These are phyloP conservation scores for Penicillium cataractarum DNA, from an alignment of 495 filamentous ascomycete species.

Conservation along the genomic window DNA sequence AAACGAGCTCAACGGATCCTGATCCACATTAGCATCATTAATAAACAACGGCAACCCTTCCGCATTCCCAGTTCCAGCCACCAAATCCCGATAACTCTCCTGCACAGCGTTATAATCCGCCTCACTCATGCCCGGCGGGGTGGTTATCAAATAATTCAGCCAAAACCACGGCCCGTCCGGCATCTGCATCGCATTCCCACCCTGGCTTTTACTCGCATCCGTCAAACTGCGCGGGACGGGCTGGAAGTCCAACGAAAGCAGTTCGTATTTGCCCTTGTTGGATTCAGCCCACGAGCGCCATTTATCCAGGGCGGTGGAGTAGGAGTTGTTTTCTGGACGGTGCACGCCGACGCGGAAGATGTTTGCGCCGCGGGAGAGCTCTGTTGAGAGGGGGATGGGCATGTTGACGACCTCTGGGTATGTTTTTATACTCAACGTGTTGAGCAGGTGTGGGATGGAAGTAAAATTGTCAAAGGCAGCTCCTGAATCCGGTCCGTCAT, in stretches of 20 bases:
- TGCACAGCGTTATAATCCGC: conserved; percentile 34
- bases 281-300: conserved; percentile 35
- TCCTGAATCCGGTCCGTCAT: conserved; percentile 38
- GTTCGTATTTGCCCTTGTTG: conserved; percentile 35
- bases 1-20: conserved; percentile 37
- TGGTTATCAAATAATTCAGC: conserved; percentile 36
- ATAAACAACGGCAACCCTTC: conserved; percentile 38
- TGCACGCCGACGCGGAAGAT: conserved; percentile 42
- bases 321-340: conserved; percentile 28
- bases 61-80: conserved; percentile 28
- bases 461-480: conserved; percentile 36
- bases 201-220: conserved; percentile 39
- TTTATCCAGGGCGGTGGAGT: conserved; percentile 24
- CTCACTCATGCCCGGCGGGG: conserved; percentile 26
- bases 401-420: conserved; percentile 38
- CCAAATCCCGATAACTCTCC: conserved; percentile 37
- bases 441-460: conserved; percentile 28
- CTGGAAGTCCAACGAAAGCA: conserved; percentile 38
- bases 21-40: conserved; percentile 38
- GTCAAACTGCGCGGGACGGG: conserved; percentile 38
- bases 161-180: conserved; percentile 42
- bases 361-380: conserved; percentile 34
- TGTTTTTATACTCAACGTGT: conserved; percentile 30
- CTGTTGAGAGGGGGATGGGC: conserved; percentile 32
- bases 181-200: conserved; percentile 44